Base-by-base conservation (phyloP, 345 rosid genomes). In the Passiflora organensis region DNA sequence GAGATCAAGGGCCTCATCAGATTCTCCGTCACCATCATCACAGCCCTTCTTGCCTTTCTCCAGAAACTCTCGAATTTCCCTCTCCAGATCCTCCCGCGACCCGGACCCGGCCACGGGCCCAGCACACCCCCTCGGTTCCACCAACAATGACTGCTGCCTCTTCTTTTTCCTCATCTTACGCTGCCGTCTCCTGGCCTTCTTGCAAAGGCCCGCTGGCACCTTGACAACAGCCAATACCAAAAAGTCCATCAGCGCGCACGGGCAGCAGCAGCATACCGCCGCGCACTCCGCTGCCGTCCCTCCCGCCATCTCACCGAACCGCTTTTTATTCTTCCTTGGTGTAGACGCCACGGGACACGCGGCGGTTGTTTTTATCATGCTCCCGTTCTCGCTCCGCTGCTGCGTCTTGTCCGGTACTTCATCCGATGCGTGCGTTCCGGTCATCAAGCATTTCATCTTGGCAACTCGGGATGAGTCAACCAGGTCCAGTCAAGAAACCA, bases 191-290 rank as follows among this genome's bases (percentile, higher is more conserved):
- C 56, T 25, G 1, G 80, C 91, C 1, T 70, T 76, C 47, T 72
- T 78, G 62, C 82, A 84, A 13, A 87, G 72, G 5, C 85, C 75
- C 0, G 64, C 68, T 0, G 95, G 95, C 6, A 82, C 71, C 72
- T 80, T 84, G 62, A 69, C 78, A 20, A 87, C 25, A 0, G 85
- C 83, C 51, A 87, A 63, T 1, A 82, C 71, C 32, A 87, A 36
- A 2, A 87, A 59, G 61, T 79, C 79, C 16, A 78, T 65, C 32
- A 84, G 41, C 39, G 83, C 80, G 43, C 80, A 80, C 0, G 91
- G 95, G 46, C 89, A 82, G 43, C 95, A 87, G 41, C 95, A 87
- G 34, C 85, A 80, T 0, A 87, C 76, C 49, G 85, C 95, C 54
- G 88, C 84, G 62, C 90, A 80, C 68, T 80, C 86, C 11, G 91